Base-by-base conservation (phyloP, 2,329 filamentous ascomycete species). In the Dichotomopilus funicola region DNA sequence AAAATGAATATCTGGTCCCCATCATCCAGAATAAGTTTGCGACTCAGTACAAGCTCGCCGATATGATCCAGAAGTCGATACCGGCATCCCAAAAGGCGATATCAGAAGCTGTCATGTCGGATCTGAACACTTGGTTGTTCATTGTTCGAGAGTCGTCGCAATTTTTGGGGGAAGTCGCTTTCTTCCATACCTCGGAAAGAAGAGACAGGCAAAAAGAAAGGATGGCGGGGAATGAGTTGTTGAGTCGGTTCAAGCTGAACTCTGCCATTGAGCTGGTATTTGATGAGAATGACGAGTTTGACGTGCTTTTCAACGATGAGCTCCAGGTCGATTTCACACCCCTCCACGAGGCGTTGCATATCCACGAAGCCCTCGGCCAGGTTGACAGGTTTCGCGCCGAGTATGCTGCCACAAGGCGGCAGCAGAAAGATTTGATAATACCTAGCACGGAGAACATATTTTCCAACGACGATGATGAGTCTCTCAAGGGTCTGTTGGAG, bases 71-170 rank as follows among this genome's bases (percentile, higher is more conserved):
- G 70, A 91, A 90, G 64, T 97, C 92, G 0, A 92, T 97, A 36
- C 94, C 94, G 1, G 85, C 89, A 3, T 96, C 91, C 1, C 91
- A 96, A 66, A 91, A 89, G 66, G 85, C 89, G 50, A 96, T 99
- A 55, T 92, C 92, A 4, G 92, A 97, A 71, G 91, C 91, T 11
- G 94, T 99, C 62, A 97, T 97, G 90, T 88, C 83, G 2, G 94
- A 99, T 71, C 74, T 99, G 54, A 97, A 97, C 67, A 96, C 91
- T 0, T 99, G 94, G 94, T 78, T 99, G 8, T 99, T 88, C 66
- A 86, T 89, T 27, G 95, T 99, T 60, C 85, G 94, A 65, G 94
- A 99, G 71, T 95, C 91, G 13, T 96, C 94, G 1, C 92, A 96
- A 64, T 96, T 96, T 61, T 75, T 99, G 6, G 94, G 94, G 4